These are phyloP conservation scores for Chionographis japonica DNA, from an alignment of 106 monocot species.

Conservation along the genomic window DNA sequence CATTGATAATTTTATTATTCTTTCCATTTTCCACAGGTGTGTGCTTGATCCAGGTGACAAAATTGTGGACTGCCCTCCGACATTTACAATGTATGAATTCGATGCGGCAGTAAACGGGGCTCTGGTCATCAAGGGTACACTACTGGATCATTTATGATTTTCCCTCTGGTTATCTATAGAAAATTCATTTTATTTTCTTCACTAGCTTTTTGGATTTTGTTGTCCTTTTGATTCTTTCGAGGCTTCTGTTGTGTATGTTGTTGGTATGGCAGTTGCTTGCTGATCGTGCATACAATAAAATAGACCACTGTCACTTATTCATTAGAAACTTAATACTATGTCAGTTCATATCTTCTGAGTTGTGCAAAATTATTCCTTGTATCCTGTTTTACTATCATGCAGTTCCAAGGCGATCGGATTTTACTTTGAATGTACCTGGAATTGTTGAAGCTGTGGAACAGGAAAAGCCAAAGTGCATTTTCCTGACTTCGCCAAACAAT, in stretches of 20 bases:
- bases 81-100: constrained; percentile 99
- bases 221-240: background rate
- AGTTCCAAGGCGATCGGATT: constrained; percentile 85
- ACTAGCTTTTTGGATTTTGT: background rate
- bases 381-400: constrained; percentile 8
- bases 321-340: too few relatives aligned
- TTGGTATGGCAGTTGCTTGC: too few relatives aligned
- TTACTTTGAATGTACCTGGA: constrained; percentile 61
- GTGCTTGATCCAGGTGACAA: constrained; percentile 97
- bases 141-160: background rate
- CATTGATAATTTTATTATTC: background rate
- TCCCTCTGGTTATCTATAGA: background rate
- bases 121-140: constrained; percentile 73
- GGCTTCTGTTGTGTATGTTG: too few relatives aligned
- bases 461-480: constrained; percentile 95
- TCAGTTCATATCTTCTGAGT: too few relatives aligned
- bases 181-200: background rate
- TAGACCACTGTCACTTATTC: too few relatives aligned
- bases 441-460: constrained; percentile 73
- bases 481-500: constrained; percentile 95
- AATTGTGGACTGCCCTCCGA: constrained; percentile 96
- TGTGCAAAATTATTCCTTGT: too few relatives aligned
- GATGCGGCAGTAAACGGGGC: constrained; percentile 98
- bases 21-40: constrained; percentile 48
- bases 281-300: too few relatives aligned